Base-by-base conservation (phyloP, 805 yeast genomes). In the Kodamaea kakaduensis region DNA sequence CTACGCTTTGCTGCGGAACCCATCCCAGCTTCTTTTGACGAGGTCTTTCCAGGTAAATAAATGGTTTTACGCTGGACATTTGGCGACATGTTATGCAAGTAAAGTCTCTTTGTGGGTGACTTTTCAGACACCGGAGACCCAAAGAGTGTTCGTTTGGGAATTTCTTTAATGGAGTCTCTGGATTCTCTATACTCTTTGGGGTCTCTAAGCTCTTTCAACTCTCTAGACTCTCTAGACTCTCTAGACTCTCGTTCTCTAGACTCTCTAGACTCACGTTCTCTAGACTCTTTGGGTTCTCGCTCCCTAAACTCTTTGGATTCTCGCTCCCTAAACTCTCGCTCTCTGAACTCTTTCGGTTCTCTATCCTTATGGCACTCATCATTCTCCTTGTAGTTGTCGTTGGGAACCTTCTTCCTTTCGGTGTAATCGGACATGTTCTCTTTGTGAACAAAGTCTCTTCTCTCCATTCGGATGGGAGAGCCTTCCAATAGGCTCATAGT, bases 41-140 rank as follows among this genome's bases (percentile, higher is more conserved):
- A 23, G 4, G 37, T 7, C 13, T 27, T 25, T 20, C 45, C 37
- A 17, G 43, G 38, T 34, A 55, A 41, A 39, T 54, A 48, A 17
- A 59, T 46, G 8, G 59, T 51, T 36, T 47, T 51, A 16, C 52
- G 46, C 9, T 55, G 26, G 9, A 61, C 64, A 38, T 62, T 62
- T 24, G 68, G 67, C 43, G 65, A 59, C 63, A 62, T 57, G 36
- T 45, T 54, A 34, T 56, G 63, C 29, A 62, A 46, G 34, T 51
- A 51, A 16, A 48, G 42, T 34, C 67, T 40, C 41, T 55, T 59
- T 17, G 44, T 42, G 12, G 61, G 53, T 9, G 56, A 50, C 8
- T 21, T 26, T 15, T 26, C 29, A 13, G 29, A 18, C 3, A 18
- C 32, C 7, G 32, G 32, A 25, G 21, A 25, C 17, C 32, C 25